phyloP scores from a whole-genome alignment of 805 yeast genomes.

The Schizosaccharomyces lindneri region DNA sequence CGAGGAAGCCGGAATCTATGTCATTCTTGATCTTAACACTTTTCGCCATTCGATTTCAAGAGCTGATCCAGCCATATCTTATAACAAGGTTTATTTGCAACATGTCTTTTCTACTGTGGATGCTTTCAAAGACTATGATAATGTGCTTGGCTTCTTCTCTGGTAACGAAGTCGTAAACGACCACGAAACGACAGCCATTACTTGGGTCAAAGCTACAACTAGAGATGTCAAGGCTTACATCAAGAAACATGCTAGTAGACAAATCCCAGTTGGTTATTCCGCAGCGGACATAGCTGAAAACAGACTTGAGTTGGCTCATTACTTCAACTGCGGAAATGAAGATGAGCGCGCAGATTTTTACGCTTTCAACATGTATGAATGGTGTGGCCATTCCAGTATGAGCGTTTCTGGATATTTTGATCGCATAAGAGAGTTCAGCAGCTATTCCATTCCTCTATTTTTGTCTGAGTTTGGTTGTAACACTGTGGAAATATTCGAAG shows the following conservation, averaged over 20 bases:
- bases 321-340: constrained; percentile 48
- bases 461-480: constrained; percentile 37
- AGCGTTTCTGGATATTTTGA: constrained; percentile 47
- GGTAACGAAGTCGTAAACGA: constrained; percentile 84
- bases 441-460: constrained; percentile 53
- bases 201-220: constrained; percentile 50
- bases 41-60: constrained; percentile 72
- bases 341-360: constrained; percentile 39
- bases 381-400: constrained; percentile 73
- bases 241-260: constrained; percentile 27
- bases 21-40: constrained; percentile 75
- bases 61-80: constrained; percentile 83
- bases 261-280: constrained; percentile 78
- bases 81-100: constrained; percentile 39
- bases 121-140: constrained; percentile 61
- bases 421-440: constrained; percentile 46
- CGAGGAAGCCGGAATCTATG: constrained; percentile 79
- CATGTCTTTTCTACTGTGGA: constrained; percentile 61
- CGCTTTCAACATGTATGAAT: constrained; percentile 60
- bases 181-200: constrained; percentile 33
- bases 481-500: background rate
- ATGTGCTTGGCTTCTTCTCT: constrained; percentile 74
- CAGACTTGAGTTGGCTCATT: constrained; percentile 52
- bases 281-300: constrained; percentile 80
- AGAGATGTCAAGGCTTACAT: constrained; percentile 54